phyloP scores from a whole-genome alignment of 495 filamentous ascomycete species.

The Podospora tetraspora region DNA sequence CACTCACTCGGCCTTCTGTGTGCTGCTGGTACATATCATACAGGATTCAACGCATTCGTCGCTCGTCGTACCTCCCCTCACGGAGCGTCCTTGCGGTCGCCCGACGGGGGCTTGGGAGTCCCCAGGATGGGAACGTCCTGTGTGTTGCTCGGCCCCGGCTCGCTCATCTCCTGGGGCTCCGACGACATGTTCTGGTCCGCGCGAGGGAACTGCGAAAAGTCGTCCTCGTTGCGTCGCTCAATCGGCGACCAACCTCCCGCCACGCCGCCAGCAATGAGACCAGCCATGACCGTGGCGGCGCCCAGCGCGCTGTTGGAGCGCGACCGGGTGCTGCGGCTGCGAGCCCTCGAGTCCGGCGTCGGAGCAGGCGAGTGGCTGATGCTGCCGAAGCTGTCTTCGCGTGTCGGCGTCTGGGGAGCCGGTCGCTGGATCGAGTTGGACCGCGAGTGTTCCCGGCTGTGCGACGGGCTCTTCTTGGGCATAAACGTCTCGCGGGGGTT shows the following conservation, averaged over 20 bases:
- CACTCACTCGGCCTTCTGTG: not conserved
- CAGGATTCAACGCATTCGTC: not conserved
- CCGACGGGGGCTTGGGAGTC: conserved; percentile 37
- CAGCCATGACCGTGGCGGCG: conserved; percentile 79
- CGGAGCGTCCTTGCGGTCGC: conserved; percentile 26
- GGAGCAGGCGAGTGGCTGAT: conserved; percentile 44
- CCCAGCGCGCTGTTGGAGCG: conserved; percentile 83
- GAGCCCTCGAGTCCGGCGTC: conserved; percentile 68
- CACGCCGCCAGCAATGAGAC: conserved; percentile 80
- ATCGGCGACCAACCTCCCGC: conserved; percentile 84
- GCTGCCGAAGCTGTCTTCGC: conserved; percentile 46
- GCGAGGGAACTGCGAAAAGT: conserved; percentile 25
- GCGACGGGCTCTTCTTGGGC: conserved; percentile 65
- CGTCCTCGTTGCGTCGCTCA: conserved; percentile 41
- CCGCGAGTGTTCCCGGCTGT: conserved; percentile 55
- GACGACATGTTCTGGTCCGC: conserved; percentile 28
- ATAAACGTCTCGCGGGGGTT: conserved; percentile 71
- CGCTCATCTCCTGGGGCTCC: conserved; percentile 36
- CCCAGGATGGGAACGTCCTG: conserved; percentile 38
- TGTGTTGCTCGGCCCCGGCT: conserved; percentile 13
- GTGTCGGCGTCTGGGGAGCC: conserved; percentile 60
- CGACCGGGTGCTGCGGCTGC: conserved; percentile 64
- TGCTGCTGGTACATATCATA: not conserved
- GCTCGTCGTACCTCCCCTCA: not conserved
- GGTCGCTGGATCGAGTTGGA: conserved; percentile 53